These are phyloP conservation scores for Amaranthus hypochondriacus DNA, from an alignment of 148 eudicot genomes.

Conservation along the genomic window DNA sequence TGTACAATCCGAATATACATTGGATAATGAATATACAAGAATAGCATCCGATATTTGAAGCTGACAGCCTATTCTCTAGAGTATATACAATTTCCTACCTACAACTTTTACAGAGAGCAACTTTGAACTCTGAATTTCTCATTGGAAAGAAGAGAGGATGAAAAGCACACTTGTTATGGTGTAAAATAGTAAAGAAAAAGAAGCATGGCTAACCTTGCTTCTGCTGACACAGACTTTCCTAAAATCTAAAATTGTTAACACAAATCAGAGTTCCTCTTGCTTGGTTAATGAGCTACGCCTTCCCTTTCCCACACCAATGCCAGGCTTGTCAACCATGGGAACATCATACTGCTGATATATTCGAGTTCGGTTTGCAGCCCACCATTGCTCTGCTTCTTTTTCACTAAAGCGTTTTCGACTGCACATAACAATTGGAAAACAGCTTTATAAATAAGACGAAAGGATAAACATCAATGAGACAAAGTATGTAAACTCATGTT, in stretches of 20 bases:
- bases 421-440: constrained; percentile 16
- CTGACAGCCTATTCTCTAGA: constrained; percentile 17
- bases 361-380: constrained; percentile 39
- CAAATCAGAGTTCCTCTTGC: constrained; percentile 10
- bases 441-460: constrained; percentile 9
- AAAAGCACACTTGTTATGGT: constrained; percentile 12
- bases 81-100: constrained; percentile 32
- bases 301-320: constrained; percentile 29
- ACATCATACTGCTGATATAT: constrained; percentile 39
- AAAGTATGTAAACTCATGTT: background rate
- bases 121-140: background rate
- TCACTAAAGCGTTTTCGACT: constrained; percentile 46
- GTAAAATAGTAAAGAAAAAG: constrained; percentile 13
- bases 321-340: constrained; percentile 31
- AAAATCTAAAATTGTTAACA: constrained; percentile 18
- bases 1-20: constrained; percentile 17
- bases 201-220: constrained; percentile 20
- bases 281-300: constrained; percentile 35
- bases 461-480: background rate
- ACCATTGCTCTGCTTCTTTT: constrained; percentile 45
- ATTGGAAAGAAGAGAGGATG: background rate
- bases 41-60: constrained; percentile 22
- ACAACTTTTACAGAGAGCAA: constrained; percentile 12
- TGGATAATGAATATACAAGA: constrained; percentile 27
- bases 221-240: constrained; percentile 15